Base-by-base conservation (phyloP, 1,284 basidiomycete genomes). In the Trichosporon inkin region DNA sequence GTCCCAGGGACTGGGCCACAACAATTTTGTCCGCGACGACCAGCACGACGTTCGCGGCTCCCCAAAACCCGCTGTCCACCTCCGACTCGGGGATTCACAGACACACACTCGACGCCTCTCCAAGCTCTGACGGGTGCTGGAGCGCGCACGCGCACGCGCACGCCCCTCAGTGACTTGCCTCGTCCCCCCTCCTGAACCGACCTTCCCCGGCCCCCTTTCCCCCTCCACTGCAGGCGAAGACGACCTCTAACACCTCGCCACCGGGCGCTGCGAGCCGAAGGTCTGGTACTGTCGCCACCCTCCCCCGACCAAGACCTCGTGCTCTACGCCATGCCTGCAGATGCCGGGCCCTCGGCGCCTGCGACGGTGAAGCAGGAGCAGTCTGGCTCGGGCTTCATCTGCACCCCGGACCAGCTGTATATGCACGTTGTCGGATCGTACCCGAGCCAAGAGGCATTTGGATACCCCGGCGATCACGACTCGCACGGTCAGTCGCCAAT, bases 401-500 rank as follows among this genome's bases (percentile, higher is more conserved):
- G 58, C 49, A 35, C 57, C 4, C 60, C 60, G 7, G 63, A 62
- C 32, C 35, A 44, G n/a, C 63, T 65, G 37, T 65, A 62, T 56
- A 54, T 49, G 38, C 61, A 62, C 24, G 62, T 66, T 22, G 57
- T 59, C 6, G 64, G 64, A 3, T 38, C 52, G 5, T 58, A 57
- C 38, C 64, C 64, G 1, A 55, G 56, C 14, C 54, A 59, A 44
- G 63, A 61, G 22, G 44, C 44, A 49, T 37, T 61, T 20, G 61
- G 56, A 44, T 56, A 56, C 40, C 61, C 61, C 16, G 51, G 36
- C 22, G 61, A 62, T 38, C 61, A 58, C 20, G 56, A 61, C 35
- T 52, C 40, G 37, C 56, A 61, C 55, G 53, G 53, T 37, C 61
- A 57, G 28, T 49, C 44, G 8, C 44, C 44, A 22, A 49, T 37